These are phyloP conservation scores for Scutellaria baicalensis DNA, from an alignment of 257 asterid genomes.

Conservation along the genomic window DNA sequence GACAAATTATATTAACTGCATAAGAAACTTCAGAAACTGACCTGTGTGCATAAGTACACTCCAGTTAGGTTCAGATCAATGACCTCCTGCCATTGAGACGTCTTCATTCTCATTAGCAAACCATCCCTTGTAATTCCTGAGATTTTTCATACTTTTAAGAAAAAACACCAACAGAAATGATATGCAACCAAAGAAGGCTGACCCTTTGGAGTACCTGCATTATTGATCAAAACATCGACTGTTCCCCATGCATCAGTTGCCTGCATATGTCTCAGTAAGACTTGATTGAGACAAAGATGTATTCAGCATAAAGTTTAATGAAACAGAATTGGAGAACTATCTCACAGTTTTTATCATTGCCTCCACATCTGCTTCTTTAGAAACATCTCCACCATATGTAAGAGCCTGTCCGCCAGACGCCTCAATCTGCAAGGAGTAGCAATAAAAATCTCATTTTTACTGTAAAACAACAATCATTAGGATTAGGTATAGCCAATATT, in stretches of 20 bases:
- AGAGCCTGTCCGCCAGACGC: conserved; percentile 83
- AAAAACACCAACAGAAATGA: neutral
- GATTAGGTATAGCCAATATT: neutral
- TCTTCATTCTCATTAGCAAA: conserved; percentile 91
- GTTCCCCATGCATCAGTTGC: conserved; percentile 96
- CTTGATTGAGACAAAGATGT: conserved; percentile 15
- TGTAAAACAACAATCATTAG: neutral
- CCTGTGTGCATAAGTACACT: conserved; percentile 93
- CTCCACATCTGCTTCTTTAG: conserved; percentile 88
- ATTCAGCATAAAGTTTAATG: neutral
- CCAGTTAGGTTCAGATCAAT: conserved; percentile 94
- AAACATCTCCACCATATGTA: conserved; percentile 90
- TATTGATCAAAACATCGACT: conserved; percentile 72
- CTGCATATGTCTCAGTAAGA: conserved; percentile 40
- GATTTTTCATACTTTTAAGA: conserved; percentile 4
- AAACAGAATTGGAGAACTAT: neutral
- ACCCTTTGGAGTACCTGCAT: conserved; percentile 60
- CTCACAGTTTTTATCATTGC: conserved; percentile 89
- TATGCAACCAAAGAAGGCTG: conserved; percentile 6
- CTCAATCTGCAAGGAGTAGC: conserved; percentile 59
- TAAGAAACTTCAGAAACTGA: conserved; percentile 10
- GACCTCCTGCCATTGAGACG: conserved; percentile 94
- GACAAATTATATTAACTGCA: neutral
- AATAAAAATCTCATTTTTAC: neutral
- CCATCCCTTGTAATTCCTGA: conserved; percentile 94